A percentile compares a stretch with the other conserved stretches of the same genome.
These are phyloP conservation scores for Suaeda aralocaspica DNA, from an alignment of 148 eudicot genomes.

Conservation along the genomic window DNA sequence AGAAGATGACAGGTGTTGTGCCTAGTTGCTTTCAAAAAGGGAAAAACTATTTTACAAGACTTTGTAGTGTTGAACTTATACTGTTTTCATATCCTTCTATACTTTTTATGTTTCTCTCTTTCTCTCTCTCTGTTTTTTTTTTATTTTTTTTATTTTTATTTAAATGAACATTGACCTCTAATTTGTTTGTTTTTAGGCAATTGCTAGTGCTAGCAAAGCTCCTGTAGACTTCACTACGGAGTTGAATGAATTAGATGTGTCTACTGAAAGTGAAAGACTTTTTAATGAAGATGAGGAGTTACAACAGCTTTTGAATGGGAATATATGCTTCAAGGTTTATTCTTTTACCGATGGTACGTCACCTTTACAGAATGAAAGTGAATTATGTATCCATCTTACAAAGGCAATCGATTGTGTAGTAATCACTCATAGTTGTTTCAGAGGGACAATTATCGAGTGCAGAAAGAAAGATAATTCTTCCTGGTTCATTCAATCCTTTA, in stretches of 20 bases:
- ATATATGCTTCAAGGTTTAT: constrained; percentile 77
- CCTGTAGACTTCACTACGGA: constrained; percentile 34
- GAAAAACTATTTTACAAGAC: too few relatives aligned
- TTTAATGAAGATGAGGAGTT: constrained; percentile 75
- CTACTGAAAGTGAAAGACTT: constrained; percentile 41
- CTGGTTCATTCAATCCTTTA: constrained; percentile 94
- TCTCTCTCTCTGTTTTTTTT: too few relatives aligned
- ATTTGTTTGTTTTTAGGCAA: constrained; percentile 43
- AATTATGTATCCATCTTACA: background rate
- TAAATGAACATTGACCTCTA: background rate
- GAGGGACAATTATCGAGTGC: constrained; percentile 34
- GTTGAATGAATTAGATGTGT: constrained; percentile 51
- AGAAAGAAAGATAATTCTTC: constrained; percentile 73
- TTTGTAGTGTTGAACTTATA: too few relatives aligned
- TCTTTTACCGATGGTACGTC: constrained; percentile 65
- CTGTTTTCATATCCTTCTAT: too few relatives aligned
- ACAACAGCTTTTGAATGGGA: constrained; percentile 73
- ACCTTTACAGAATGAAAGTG: background rate
- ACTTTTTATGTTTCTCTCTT: too few relatives aligned
- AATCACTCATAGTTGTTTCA: constrained; percentile 36
- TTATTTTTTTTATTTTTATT: too few relatives aligned
- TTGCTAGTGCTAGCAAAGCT: constrained; percentile 68
- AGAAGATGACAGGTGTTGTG: too few relatives aligned
- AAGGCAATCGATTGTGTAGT: constrained; percentile 15
- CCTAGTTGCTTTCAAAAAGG: too few relatives aligned